A percentile compares a stretch with the other conserved stretches of the same genome.
phyloP scores from a whole-genome alignment of 2,329 filamentous ascomycete species.

The Pestalotiopsis sp. region DNA sequence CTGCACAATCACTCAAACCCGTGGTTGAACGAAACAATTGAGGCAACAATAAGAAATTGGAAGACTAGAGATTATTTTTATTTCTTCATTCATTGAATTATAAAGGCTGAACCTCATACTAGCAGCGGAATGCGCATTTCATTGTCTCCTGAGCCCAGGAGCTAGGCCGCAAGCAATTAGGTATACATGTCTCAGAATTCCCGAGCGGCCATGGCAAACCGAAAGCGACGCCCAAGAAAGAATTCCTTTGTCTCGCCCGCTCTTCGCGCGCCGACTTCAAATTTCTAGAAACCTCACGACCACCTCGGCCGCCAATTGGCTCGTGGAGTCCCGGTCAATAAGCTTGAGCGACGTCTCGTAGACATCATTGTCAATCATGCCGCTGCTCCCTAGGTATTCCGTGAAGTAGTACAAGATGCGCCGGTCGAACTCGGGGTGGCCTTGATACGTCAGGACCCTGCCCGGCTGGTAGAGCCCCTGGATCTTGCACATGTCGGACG shows the following conservation, averaged over 20 bases:
- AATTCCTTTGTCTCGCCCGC: conserved; percentile 1
- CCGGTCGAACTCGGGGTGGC: conserved; percentile 14
- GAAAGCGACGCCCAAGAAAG: neutral
- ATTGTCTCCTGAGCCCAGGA: neutral
- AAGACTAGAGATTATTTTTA: neutral
- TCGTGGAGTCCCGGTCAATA: conserved; percentile 1
- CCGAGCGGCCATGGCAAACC: neutral
- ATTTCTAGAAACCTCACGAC: conserved; percentile 5
- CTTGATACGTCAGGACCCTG: conserved; percentile 16
- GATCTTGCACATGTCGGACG: conserved; percentile 9
- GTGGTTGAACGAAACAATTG: neutral
- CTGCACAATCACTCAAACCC: neutral
- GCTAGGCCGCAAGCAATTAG: neutral
- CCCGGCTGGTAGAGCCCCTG: conserved; percentile 14
- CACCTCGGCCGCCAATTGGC: conserved; percentile 7
- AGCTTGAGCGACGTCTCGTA: conserved; percentile 4
- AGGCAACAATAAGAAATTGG: neutral
- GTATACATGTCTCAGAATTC: conserved; percentile 3
- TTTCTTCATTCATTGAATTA: neutral
- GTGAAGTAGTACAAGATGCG: conserved; percentile 12
- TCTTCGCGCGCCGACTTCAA: neutral
- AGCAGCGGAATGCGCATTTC: neutral
- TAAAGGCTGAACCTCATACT: neutral
- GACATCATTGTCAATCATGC: conserved; percentile 1
- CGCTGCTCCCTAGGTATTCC: neutral